Conservation (phyloP, 768 basidiomycete species). For the Epithele typhae region DNA sequence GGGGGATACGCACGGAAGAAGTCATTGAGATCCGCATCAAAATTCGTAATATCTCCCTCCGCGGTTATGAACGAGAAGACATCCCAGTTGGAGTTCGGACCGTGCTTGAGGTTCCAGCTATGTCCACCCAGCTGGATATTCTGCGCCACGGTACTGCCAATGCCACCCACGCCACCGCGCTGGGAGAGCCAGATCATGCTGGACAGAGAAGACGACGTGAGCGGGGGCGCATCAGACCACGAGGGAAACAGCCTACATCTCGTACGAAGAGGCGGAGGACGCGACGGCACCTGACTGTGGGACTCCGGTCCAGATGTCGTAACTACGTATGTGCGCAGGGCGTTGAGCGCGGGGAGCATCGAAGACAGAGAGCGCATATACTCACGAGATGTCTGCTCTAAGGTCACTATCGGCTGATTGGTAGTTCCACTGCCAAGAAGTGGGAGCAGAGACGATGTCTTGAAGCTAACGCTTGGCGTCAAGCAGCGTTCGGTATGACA, state of each 20-base stretch:
- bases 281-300: slow-evolving; percentile 41
- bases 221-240: not conserved
- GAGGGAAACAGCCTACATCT: slow-evolving; percentile 28
- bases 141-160: slow-evolving; percentile 45
- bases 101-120: slow-evolving; percentile 53
- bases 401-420: slow-evolving; percentile 38
- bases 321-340: slow-evolving; percentile 27
- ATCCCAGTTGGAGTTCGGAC: slow-evolving; percentile 54
- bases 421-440: slow-evolving; percentile 50
- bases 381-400: slow-evolving; percentile 51
- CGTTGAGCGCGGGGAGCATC: no score
- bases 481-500: no score
- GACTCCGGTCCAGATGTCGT: slow-evolving; percentile 52
- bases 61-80: slow-evolving; percentile 52
- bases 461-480: slow-evolving; percentile 33
- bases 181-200: slow-evolving; percentile 58
- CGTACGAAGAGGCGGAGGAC: slow-evolving; percentile 42
- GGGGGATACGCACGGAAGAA: slow-evolving; percentile 44
- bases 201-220: not conserved
- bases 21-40: slow-evolving; percentile 46
- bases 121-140: slow-evolving; percentile 41
- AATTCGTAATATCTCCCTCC: slow-evolving; percentile 43
- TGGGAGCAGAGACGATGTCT: slow-evolving; percentile 41
- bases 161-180: slow-evolving; percentile 39
- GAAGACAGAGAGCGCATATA: not conserved